Evolutionary conservation across 164 flowering plant species (phyloP), one percentile per base, ranked within the genome.

Genomic region (Umbilicus rupestris): DNA sequence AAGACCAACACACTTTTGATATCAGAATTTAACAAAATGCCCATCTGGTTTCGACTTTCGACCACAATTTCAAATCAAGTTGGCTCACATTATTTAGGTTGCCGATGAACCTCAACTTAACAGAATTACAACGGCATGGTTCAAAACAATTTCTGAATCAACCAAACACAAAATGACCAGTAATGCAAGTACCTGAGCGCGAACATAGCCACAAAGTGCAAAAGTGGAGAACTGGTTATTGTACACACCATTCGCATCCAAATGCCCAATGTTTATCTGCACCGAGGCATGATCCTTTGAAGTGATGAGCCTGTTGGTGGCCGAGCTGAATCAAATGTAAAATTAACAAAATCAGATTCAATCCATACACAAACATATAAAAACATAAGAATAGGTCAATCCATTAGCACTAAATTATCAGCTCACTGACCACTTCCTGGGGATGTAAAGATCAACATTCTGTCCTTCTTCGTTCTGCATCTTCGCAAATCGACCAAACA

Each of bases 211-310:
- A 19, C 87, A 87, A 17, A 88, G 86, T 37, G 96, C 92, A 69
- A 83, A 85, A 12, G 92, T 87, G 46, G 81, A 69, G 74, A 77
- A 84, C 24, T 78, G 78, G 35, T 85, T 85, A 46, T 79, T 80
- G 75, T 87, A 89, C 0, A 76, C 17, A 41, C 96, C 96, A 69
- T 75, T 76, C 62, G 77, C 87, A 76, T 84, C 89, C 69, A 89
- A 33, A 69, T 89, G 96, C 2, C 96, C 96, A 30, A 89, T 30
- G 62, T 85, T 89, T 37, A 89, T 70, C 86, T 89, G 89, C 7
- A 89, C 89, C 1, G 92, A 84, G 0, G 90, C 96, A 63, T 89
- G 96, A 63, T 89, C 96, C 76, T 89, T 89, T 0, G 96, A 79
- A 9, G 96, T 89, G 30, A 89, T 89, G 24, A 89, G 72, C 73